Conservation (phyloP, 371 early-diverging fungal species). For the Sporodiniella umbellata region DNA sequence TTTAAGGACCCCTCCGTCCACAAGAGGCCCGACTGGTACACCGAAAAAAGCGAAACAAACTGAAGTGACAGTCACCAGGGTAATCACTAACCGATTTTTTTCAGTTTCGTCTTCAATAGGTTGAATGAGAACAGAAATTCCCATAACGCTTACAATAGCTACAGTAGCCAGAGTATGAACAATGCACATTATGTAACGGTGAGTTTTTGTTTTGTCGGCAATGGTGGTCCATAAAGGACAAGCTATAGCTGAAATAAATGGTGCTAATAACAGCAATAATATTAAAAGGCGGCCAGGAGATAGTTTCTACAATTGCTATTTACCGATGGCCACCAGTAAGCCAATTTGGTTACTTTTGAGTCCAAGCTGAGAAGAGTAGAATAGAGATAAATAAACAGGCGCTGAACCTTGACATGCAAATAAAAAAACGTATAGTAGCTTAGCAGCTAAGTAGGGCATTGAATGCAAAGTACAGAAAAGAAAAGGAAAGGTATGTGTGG, state of each 20-base stretch:
- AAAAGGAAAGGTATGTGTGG: background rate
- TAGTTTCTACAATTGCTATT: background rate
- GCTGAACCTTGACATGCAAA: constrained; percentile 55
- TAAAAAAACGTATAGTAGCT: constrained; percentile 46
- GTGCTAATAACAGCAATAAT: constrained; percentile 22
- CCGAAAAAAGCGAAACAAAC: constrained; percentile 55
- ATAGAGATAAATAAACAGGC: constrained; percentile 46
- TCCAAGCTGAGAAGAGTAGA: constrained; percentile 45
- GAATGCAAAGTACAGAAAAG: constrained; percentile 1
- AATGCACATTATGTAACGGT: constrained; percentile 50
- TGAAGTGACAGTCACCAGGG: constrained; percentile 42
- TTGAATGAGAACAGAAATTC: constrained; percentile 40
- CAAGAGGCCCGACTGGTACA: constrained; percentile 46
- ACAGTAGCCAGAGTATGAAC: constrained; percentile 48
- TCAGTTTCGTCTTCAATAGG: constrained; percentile 23
- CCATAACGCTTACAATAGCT: constrained; percentile 54
- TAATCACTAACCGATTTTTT: constrained; percentile 28
- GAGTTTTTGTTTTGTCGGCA: constrained; percentile 50
- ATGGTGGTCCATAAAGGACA: constrained; percentile 52
- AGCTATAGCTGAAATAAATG: constrained; percentile 51
- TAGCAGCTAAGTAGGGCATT: constrained; percentile 52
- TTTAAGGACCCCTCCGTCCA: constrained; percentile 51
- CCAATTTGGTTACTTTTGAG: constrained; percentile 52
- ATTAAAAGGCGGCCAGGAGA: background rate
- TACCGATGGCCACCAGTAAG: constrained; percentile 50